phyloP scores from a whole-genome alignment of 1,284 basidiomycete species.

The Tranzscheliella williamsii region DNA sequence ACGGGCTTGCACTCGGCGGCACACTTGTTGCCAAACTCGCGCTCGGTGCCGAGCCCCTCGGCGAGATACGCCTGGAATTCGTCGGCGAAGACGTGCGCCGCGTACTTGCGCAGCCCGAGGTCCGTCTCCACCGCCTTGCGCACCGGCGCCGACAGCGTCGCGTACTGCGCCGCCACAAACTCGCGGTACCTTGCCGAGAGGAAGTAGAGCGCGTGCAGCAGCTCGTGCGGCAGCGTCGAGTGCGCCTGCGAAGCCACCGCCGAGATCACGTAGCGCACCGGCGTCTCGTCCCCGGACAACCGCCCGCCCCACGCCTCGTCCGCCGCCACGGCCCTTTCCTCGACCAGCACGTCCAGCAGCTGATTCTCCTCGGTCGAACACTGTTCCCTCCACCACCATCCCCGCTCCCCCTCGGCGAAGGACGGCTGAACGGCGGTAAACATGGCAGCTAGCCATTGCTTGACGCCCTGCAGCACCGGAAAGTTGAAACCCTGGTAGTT shows the following conservation, averaged over 20 bases:
- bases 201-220: slow-evolving; percentile 53
- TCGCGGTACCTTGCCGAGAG: slow-evolving; percentile 41
- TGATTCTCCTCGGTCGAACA: slow-evolving; percentile 43
- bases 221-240: slow-evolving; percentile 50
- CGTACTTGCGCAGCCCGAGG: slow-evolving; percentile 49
- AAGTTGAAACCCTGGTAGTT: slow-evolving; percentile 59
- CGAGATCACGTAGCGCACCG: slow-evolving; percentile 48
- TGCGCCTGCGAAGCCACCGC: slow-evolving; percentile 35
- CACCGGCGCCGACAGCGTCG: slow-evolving; percentile 20
- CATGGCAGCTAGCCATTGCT: slow-evolving; percentile 50
- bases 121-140: slow-evolving; percentile 46
- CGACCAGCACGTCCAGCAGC: slow-evolving; percentile 33
- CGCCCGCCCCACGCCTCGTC: slow-evolving; percentile 9
- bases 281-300: not conserved
- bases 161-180: slow-evolving; percentile 24
- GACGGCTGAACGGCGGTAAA: slow-evolving; percentile 5
- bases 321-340: slow-evolving; percentile 8
- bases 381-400: slow-evolving; percentile 41
- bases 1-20: slow-evolving; percentile 35
- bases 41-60: slow-evolving; percentile 32
- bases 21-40: slow-evolving; percentile 48
- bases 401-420: slow-evolving; percentile 1
- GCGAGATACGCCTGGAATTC: slow-evolving; percentile 57
- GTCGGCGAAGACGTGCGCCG: slow-evolving; percentile 43
- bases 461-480: slow-evolving; percentile 33